Evolutionary conservation across 441 rosid species (phyloP), one percentile per base, ranked within the genome.

Genomic region (Gossypium davidsonii): DNA sequence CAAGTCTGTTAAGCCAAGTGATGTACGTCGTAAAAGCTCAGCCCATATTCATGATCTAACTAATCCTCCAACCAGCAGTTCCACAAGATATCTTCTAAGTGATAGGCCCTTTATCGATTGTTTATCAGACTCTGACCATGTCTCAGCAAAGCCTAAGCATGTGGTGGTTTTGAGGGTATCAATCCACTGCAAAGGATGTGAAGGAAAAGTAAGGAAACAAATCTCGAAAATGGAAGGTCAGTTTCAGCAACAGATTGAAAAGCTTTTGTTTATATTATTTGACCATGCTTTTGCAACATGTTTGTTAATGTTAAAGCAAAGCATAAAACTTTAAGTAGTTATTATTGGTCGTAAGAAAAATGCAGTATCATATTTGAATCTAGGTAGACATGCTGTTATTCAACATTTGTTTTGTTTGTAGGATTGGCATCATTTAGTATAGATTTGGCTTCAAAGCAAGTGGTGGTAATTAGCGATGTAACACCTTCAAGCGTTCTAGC

Each of bases 171-270:
- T 92, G 82, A 83, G 89, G 83, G 94, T 94, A 51, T 90, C 99
- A 60, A 89, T 94, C 66, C 94, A 94, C 71, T 94, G 97, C 90
- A 91, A 87, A 78, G 99, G 97, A 15, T 94, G 99, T 76, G 98
- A 92, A 86, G 94, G 92, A 74, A 94, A 92, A 82, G 90, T 94
- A 55, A 84, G 90, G 79, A 94, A 88, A 72, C 98, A 94, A 71
- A 84, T 94, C 73, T 87, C 96, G 66, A 94, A 89, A 86, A 94
- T 94, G 94, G 90, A 94, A 91, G 99, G 98, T 90, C 39, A 34
- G 2, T 34, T 34, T 34, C 39, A 34, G 9, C 9, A 34, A 6
- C 39, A 34, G 39, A 34, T 34, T 34, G 9, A 34, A 34, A 34
- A 34, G 39, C 39, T 34, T 34, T 34, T 34, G 39, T 9, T 34